These are phyloP conservation scores for Eragrostis tef DNA, from an alignment of 202 grass and related monocot genomes.

Conservation along the genomic window DNA sequence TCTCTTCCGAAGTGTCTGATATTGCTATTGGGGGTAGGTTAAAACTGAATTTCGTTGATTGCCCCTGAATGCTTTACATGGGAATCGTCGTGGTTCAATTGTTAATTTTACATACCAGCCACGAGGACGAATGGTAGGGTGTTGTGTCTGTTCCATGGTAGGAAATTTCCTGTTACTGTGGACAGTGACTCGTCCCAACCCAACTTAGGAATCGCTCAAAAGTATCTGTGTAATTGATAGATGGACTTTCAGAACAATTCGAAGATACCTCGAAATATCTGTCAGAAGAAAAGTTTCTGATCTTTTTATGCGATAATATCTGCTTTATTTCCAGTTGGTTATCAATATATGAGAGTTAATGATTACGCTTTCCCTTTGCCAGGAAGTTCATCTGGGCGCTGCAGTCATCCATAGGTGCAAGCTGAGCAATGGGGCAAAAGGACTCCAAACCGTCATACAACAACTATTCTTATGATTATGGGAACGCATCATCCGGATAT, in stretches of 20 bases:
- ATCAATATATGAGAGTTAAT: neutral
- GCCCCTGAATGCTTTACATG: neutral
- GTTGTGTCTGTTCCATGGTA: neutral
- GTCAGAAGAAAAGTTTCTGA: constrained; percentile 4
- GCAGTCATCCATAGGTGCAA: neutral
- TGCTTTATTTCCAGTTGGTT: constrained; percentile 7
- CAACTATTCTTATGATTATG: constrained; percentile 47
- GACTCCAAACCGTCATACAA: constrained; percentile 57
- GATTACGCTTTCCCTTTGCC: neutral
- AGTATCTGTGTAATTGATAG: neutral
- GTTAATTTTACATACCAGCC: neutral
- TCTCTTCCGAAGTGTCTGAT: neutral
- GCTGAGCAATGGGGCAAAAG: constrained; percentile 65
- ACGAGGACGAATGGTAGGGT: neutral
- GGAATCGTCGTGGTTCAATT: neutral
- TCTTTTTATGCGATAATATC: neutral
- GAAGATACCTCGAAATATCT: neutral
- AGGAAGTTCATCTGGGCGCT: constrained; percentile 34
- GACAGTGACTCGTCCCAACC: neutral
- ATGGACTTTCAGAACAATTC: neutral
- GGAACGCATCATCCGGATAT: constrained; percentile 42
- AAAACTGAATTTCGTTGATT: neutral
- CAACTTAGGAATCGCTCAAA: constrained; percentile 3
- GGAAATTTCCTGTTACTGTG: neutral
- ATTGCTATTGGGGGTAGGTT: neutral